A percentile compares a stretch with the other conserved stretches of the same genome.
phyloP scores from a whole-genome alignment of 495 filamentous ascomycete genomes.

The Pyronema domesticum region DNA sequence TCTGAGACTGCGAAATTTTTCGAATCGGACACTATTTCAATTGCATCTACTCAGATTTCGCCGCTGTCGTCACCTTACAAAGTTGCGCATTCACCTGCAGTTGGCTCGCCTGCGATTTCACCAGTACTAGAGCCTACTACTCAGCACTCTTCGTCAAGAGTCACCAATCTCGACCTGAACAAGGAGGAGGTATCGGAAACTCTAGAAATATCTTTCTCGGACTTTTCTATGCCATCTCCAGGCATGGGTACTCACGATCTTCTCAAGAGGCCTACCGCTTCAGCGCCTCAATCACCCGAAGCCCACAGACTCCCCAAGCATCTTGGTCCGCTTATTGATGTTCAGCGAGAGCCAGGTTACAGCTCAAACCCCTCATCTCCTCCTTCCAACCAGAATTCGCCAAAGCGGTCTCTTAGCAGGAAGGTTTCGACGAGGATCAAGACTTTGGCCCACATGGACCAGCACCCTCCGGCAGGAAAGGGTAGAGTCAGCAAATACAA shows the following conservation, averaged over 20 bases:
- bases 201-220: background rate
- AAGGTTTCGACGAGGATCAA: constrained; percentile 2
- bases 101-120: background rate
- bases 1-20: constrained; percentile 2
- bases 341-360: background rate
- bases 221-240: constrained; percentile 2
- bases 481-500: background rate
- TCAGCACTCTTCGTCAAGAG: background rate
- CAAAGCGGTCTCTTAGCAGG: constrained; percentile 4
- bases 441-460: background rate
- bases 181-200: background rate
- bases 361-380: background rate
- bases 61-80: background rate
- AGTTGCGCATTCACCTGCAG: background rate
- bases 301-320: background rate
- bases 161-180: background rate
- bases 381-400: background rate
- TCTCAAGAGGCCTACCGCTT: background rate
- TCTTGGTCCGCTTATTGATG: background rate
- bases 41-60: background rate
- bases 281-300: background rate
- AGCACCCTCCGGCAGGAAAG: background rate
- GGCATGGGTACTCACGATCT: background rate
- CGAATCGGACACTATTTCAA: background rate
- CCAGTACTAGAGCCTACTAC: background rate